Percentiles rank a stretch among this genome's conserved stretches.
Conservation (phyloP, 306 rosid genomes). For the Casuarina cunninghamiana region DNA sequence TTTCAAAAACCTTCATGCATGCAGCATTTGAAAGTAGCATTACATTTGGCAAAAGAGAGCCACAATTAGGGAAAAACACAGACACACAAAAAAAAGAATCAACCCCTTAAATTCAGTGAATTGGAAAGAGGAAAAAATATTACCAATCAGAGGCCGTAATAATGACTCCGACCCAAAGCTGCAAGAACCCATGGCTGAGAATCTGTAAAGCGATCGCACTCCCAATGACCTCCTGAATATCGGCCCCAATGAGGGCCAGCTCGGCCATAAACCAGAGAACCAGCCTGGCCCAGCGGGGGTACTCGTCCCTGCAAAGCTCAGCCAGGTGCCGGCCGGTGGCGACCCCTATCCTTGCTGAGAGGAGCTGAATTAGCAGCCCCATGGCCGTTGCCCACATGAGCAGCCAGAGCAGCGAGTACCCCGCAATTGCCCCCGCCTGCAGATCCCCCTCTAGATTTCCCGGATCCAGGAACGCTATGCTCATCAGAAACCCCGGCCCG, state of each 20-base stretch:
- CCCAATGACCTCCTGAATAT: conserved; percentile 91
- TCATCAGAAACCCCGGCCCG: conserved; percentile 88
- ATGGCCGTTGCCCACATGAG: conserved; percentile 81
- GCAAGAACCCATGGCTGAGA: conserved; percentile 67
- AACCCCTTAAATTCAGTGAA: too few species aligned
- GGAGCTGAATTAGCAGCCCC: conserved; percentile 77
- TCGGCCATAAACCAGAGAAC: conserved; percentile 89
- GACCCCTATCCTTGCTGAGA: conserved; percentile 70
- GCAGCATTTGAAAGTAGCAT: not conserved
- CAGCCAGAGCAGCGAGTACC: conserved; percentile 80
- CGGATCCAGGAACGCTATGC: conserved; percentile 92
- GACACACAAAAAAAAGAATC: not conserved
- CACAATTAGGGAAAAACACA: not conserved
- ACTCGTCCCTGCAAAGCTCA: conserved; percentile 81
- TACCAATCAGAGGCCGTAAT: conserved; percentile 91
- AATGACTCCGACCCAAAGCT: conserved; percentile 84
- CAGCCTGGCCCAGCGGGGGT: conserved; percentile 66
- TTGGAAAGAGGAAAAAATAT: not conserved
- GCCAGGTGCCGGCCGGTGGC: conserved; percentile 84
- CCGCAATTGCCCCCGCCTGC: conserved; percentile 86
- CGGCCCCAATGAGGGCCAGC: conserved; percentile 89
- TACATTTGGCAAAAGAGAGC: not conserved
- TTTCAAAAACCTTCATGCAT: not conserved
- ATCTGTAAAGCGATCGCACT: conserved; percentile 91
- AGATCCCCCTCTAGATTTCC: conserved; percentile 92